These are phyloP conservation scores for Otatea glauca DNA, from an alignment of 176 grass and related monocot genomes.

Conservation along the genomic window DNA sequence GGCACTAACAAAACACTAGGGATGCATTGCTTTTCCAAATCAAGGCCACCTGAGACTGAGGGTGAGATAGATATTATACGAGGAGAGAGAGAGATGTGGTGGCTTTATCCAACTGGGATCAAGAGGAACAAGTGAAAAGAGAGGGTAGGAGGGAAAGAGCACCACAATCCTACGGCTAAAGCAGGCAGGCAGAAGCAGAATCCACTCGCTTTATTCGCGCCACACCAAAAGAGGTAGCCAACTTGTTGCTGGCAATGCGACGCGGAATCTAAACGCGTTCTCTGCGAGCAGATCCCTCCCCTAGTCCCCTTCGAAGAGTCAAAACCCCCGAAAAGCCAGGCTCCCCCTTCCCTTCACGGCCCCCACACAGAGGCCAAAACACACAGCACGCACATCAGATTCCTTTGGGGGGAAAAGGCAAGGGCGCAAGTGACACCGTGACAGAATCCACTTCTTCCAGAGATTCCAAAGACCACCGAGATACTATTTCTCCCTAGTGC, in stretches of 20 bases:
- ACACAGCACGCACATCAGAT: slow-evolving; percentile 16
- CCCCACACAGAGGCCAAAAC: background rate
- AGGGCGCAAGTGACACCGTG: slow-evolving; percentile 19
- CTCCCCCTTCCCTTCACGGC: background rate
- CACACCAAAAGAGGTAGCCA: slow-evolving; percentile 25
- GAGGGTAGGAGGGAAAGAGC: background rate
- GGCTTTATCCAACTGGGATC: slow-evolving; percentile 55
- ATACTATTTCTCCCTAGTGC: slow-evolving; percentile 51
- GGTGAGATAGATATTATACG: slow-evolving; percentile 19
- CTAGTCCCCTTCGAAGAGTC: slow-evolving; percentile 41
- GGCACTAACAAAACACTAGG: background rate
- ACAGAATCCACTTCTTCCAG: slow-evolving; percentile 53
- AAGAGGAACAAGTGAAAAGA: background rate
- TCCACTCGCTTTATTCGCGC: slow-evolving; percentile 48
- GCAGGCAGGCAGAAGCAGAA: slow-evolving; percentile 14
- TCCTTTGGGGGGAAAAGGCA: slow-evolving; percentile 2
- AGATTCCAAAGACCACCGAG: slow-evolving; percentile 59
- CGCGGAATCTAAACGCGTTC: slow-evolving; percentile 35
- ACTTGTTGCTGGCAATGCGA: slow-evolving; percentile 27
- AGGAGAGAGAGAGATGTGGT: background rate
- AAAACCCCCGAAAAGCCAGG: slow-evolving; percentile 40
- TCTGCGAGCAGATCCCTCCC: slow-evolving; percentile 29
- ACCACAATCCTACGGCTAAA: slow-evolving; percentile 25
- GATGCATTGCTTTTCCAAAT: slow-evolving; percentile 28
- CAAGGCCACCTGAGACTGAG: slow-evolving; percentile 32